A percentile compares a stretch with the other conserved stretches of the same genome.
Conservation (phyloP, 768 basidiomycete genomes). For the Lactifluus rugatus region DNA sequence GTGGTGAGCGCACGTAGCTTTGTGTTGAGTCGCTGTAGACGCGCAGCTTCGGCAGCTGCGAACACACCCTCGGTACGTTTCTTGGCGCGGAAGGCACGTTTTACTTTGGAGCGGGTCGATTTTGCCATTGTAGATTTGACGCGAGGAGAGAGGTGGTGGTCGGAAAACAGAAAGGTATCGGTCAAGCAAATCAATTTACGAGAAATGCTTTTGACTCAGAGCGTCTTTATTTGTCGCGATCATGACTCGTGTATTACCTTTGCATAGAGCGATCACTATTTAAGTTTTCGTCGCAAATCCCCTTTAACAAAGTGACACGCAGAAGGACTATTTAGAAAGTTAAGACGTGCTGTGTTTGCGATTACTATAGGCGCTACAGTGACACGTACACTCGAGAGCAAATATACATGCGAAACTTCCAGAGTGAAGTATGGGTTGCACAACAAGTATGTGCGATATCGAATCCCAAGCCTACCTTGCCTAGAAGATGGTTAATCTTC, state of each 20-base stretch:
- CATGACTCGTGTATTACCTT: too few relatives aligned
- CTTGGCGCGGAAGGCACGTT: conserved; percentile 65
- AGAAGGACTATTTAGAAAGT: background rate
- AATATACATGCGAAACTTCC: conserved; percentile 11
- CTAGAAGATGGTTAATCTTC: background rate
- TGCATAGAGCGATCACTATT: too few relatives aligned
- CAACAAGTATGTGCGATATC: background rate
- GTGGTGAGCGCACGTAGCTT: conserved; percentile 48
- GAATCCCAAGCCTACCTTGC: background rate
- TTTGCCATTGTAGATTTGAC: conserved; percentile 53
- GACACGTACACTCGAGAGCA: conserved; percentile 3
- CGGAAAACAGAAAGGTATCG: background rate
- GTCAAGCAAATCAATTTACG: background rate
- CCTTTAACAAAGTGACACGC: background rate
- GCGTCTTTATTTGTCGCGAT: background rate
- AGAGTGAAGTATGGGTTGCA: background rate
- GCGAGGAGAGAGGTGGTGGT: background rate
- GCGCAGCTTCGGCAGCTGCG: conserved; percentile 68
- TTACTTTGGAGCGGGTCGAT: conserved; percentile 72
- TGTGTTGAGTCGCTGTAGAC: conserved; percentile 58
- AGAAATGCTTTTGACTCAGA: background rate
- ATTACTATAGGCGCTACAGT: conserved; percentile 3
- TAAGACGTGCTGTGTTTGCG: background rate
- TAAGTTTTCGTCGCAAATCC: too few relatives aligned
- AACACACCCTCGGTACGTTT: conserved; percentile 69